Evolutionary conservation across 495 filamentous ascomycete species (phyloP), one percentile per base, ranked within the genome.

Genomic region (Staphylotrichum longicolle): DNA sequence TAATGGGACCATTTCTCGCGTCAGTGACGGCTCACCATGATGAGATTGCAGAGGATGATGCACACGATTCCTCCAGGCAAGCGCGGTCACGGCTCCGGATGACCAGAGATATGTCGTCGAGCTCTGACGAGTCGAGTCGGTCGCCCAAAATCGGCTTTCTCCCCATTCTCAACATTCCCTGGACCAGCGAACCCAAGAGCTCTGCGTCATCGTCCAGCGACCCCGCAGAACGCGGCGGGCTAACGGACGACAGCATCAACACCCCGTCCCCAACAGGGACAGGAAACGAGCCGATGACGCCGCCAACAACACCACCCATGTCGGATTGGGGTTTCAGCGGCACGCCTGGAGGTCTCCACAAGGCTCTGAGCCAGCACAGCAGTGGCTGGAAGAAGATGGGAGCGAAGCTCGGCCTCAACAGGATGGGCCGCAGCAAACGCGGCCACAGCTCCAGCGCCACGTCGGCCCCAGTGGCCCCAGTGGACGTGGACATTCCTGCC

Each of bases 301-400:
- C 91, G 14, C 91, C 91, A 3, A 92, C 86, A 7, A 93, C 91
- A 5, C 91, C 91, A 8, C 91, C 91, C 6, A 88, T 86, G 27
- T 80, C 79, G 0, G 78, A 85, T 77, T 83, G 70, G 79, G 83
- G 72, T 63, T 83, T 74, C 73, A 77, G 66, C 66, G 77, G 72
- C 62, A 80, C 69, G 50, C 85, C 66, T 47, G 77, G 63, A 66
- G 79, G 69, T 77, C 78, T 77, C 70, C 88, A 80, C 15, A 69
- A 74, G 39, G 76, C 67, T 71, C 80, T 76, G 65, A 75, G 70
- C 75, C 84, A 66, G n/a, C 74, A 78, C 70, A 71, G 75, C 77
- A 84, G 76, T 61, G 78, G 84, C 58, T 95, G 91, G 90, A 94
- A 91, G 78, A 93, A 91, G 75, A 88, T 93, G 84, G 85, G 88